phyloP scores from a whole-genome alignment of 2,329 filamentous ascomycete species.

The Westerdykella ornata region DNA sequence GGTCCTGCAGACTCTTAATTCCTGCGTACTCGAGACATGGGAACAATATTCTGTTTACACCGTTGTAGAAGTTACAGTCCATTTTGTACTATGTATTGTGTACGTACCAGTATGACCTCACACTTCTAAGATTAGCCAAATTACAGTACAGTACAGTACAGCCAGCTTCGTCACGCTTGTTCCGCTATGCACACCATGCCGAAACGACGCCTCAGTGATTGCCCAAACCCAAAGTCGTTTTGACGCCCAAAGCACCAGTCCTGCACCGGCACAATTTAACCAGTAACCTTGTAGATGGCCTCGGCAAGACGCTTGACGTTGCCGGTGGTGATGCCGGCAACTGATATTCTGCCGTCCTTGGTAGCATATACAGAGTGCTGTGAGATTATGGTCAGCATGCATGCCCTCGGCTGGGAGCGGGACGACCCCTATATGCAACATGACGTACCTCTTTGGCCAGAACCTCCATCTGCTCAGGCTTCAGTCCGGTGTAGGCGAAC shows the following conservation, averaged over 20 bases:
- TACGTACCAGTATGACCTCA: too few species aligned
- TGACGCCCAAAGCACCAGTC: background rate
- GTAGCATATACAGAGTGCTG: slow-evolving; percentile 94
- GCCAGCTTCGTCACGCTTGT: background rate
- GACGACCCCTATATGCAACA: background rate
- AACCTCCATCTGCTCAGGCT: slow-evolving; percentile 80
- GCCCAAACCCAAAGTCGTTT: background rate
- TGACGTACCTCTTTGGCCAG: slow-evolving; percentile 71
- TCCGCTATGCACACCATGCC: slow-evolving; percentile 16
- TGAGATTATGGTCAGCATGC: slow-evolving; percentile 10
- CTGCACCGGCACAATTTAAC: slow-evolving; percentile 33
- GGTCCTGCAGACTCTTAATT: too few species aligned
- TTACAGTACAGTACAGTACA: slow-evolving; percentile 19
- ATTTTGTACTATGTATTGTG: too few species aligned
- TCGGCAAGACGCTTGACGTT: slow-evolving; percentile 77
- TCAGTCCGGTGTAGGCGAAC: slow-evolving; percentile 97
- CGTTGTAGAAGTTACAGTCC: too few species aligned
- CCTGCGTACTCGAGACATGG: too few species aligned
- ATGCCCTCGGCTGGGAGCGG: background rate
- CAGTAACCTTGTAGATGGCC: slow-evolving; percentile 78
- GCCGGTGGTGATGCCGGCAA: slow-evolving; percentile 72
- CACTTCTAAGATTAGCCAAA: too few species aligned
- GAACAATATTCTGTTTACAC: too few species aligned
- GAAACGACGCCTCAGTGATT: background rate
- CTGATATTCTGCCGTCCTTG: slow-evolving; percentile 81